Percentiles rank a stretch among this genome's conserved stretches.
These are phyloP conservation scores for Leccinum subrobustum DNA, from an alignment of 1,284 basidiomycete genomes.

Conservation along the genomic window DNA sequence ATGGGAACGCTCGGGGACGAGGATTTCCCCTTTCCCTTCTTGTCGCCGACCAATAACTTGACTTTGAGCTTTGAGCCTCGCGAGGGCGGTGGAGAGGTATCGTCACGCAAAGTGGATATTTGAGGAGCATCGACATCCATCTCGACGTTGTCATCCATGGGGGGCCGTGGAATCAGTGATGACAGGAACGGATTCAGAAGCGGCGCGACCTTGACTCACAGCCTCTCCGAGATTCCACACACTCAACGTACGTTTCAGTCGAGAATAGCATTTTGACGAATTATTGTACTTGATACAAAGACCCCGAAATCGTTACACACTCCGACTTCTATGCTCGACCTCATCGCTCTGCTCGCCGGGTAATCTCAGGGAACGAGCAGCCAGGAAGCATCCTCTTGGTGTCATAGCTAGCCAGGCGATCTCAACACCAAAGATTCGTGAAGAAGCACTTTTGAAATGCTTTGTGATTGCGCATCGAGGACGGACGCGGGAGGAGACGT, in stretches of 20 bases:
- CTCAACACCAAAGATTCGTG: neutral
- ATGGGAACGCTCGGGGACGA: conserved; percentile 32
- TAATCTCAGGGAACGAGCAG: neutral
- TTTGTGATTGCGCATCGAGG: neutral
- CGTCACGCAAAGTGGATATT: conserved; percentile 72
- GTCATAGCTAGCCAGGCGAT: conserved; percentile 13
- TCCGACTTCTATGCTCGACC: too few relatives aligned
- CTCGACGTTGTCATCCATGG: conserved; percentile 54
- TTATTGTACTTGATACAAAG: too few relatives aligned
- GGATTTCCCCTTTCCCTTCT: conserved; percentile 35
- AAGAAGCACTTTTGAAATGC: neutral
- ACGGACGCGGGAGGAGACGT: neutral
- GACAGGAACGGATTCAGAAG: neutral
- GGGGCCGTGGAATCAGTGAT: neutral
- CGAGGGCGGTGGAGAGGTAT: conserved; percentile 61
- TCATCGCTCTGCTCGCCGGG: too few relatives aligned
- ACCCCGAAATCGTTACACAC: too few relatives aligned
- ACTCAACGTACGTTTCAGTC: too few relatives aligned
- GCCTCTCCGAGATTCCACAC: too few relatives aligned
- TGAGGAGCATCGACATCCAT: conserved; percentile 67
- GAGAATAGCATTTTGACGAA: too few relatives aligned
- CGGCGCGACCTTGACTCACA: too few relatives aligned
- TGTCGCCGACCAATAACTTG: conserved; percentile 51
- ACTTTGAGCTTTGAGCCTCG: conserved; percentile 47
- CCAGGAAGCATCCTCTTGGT: conserved; percentile 14